Evolutionary conservation across 202 grass and related monocot genomes (phyloP).

Genomic region (Panicum hallii): DNA sequence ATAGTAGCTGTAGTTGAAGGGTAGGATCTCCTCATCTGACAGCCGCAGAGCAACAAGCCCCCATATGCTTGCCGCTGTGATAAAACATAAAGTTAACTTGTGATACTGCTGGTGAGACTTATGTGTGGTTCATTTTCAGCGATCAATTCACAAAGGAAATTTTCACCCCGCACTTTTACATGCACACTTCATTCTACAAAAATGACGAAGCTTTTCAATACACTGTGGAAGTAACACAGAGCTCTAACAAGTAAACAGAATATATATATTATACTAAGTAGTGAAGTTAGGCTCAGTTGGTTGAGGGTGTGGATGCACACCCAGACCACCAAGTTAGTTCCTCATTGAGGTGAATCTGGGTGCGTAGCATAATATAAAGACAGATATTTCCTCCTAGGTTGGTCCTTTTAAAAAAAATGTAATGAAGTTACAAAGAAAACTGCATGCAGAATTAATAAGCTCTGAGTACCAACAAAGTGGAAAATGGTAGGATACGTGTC

Average conservation of each 20-base stretch:
- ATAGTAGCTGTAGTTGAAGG: conserved; percentile 86
- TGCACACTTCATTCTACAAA: conserved; percentile 7
- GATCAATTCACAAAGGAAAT: conserved; percentile 12
- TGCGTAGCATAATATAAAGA: background rate
- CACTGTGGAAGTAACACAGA: background rate
- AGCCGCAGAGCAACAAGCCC: conserved; percentile 85
- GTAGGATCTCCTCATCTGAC: conserved; percentile 91
- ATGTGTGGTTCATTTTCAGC: background rate
- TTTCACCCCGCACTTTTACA: background rate
- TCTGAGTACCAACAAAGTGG: background rate
- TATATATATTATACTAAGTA: background rate
- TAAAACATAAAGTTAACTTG: conserved; percentile 21
- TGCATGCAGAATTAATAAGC: conserved; percentile 17
- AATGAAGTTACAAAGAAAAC: conserved; percentile 16
- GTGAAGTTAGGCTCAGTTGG: background rate
- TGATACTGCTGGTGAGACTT: background rate
- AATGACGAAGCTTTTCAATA: background rate
- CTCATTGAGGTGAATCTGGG: background rate
- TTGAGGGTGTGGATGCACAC: background rate
- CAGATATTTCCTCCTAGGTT: background rate
- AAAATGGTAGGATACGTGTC: background rate
- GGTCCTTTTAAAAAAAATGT: background rate
- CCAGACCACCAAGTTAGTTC: background rate
- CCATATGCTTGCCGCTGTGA: conserved; percentile 86
- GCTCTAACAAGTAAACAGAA: conserved; percentile 16